Evolutionary conservation across 257 asterid species (phyloP), one percentile per base, ranked within the genome.

Genomic region (Solanum chilense): DNA sequence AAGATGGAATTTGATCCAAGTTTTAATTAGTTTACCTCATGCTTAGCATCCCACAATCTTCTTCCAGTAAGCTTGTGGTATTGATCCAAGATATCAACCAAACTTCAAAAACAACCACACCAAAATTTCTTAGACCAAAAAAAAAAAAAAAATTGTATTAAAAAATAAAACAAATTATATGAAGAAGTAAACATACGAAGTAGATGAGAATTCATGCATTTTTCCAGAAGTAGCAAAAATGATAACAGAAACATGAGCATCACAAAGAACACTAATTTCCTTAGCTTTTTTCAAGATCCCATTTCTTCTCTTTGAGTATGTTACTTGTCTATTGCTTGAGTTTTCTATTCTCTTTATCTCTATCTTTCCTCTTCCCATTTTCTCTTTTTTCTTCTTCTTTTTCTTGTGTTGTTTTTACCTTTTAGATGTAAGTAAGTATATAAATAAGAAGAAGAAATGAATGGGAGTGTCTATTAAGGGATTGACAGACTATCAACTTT

Each of bases 21-120:
- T n/a, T 7, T 71, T 37, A 6, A 6, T 71, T 52, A 49, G 1
- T 49, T 45, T 87, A 97, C 99, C 99, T 97, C 99, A 90, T 97
- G 99, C 93, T 95, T 96, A 60, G 97, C 96, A 95, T 97, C 98
- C 99, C 99, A 97, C 58, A 97, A 92, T 93, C 96, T 95, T 92
- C 94, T 95, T 49, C 98, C 99, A 78, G 98, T 94, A 23, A 93
- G 93, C 89, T 93, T 95, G 89, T 95, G 99, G 91, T 95, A 97
- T 82, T 93, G 95, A 88, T 97, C 98, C 98, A 97, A 88, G 93
- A 97, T 93, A 73, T 94, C 97, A 78, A 93, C 93, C 89, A 95
- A 89, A 90, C 99, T 97, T 89, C 42, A 87, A 16, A 52, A 52
- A 35, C 16, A 71, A 62, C 76, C 9, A 12, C 31, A 62, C 0